Conservation (phyloP, 225 moss, liverwort and hornwort species). For the Antitrichia curtipendula region DNA sequence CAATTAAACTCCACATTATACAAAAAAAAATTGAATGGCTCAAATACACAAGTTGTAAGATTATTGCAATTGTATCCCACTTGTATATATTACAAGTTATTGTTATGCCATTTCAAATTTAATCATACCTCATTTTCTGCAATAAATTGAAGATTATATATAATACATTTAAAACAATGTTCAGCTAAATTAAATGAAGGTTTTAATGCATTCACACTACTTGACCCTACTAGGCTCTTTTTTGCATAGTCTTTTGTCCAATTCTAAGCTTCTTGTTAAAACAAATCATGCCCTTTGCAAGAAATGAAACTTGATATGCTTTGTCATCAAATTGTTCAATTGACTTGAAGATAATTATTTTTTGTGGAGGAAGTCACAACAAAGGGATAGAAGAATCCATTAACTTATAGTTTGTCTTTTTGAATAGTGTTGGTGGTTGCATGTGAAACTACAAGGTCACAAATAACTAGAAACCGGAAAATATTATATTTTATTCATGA, state of each 20-base stretch:
- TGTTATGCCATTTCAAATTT: not conserved
- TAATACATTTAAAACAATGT: not conserved
- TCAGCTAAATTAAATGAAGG: not conserved
- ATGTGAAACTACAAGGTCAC: not conserved
- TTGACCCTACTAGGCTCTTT: not conserved
- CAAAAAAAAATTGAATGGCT: no score
- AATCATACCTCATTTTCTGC: not conserved
- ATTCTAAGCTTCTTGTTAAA: not conserved
- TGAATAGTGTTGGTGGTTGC: no score
- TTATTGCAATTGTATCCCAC: no score
- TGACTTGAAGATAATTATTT: not conserved
- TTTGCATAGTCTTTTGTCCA: accelerated
- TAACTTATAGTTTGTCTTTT: no score
- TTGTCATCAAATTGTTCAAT: not conserved
- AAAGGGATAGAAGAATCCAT: not conserved
- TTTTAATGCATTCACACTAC: not conserved
- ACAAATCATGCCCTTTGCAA: accelerated
- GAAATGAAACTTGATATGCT: not conserved
- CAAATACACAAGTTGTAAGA: no score
- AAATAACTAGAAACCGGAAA: accelerated
- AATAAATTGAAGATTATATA: not conserved
- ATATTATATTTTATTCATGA: not conserved
- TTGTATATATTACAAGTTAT: not conserved
- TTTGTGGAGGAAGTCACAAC: not conserved
- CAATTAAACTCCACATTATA: no score